Evolutionary conservation across 1,284 basidiomycete species (phyloP), one percentile per base, ranked within the genome.

Genomic region (Cryptococcus sp.): DNA sequence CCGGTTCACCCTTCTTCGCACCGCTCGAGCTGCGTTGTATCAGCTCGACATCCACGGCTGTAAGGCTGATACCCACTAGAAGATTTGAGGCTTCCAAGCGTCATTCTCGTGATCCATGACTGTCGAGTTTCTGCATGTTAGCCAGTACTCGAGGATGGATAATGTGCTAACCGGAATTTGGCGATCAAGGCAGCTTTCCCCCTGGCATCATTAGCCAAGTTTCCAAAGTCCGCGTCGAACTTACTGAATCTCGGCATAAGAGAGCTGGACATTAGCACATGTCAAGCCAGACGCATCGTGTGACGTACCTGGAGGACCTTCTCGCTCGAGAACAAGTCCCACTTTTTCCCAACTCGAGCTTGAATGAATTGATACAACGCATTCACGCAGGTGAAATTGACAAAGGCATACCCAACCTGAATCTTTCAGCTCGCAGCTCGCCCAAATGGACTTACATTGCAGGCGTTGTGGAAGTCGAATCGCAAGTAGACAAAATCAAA

Each of bases 401-500:
- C 69, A 47, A 72, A 72, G 7, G 68, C 70, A 51, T 72, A 72
- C 14, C 70, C 68, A 34, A 68, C 65, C 67, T 71, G 49, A 41
- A 10, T 36, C 18, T 24, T 35, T 3, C 7, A 35, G 9, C 21
- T 12, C 21, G 28, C 23, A 39, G 39, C 23, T 40, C 3, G 16
- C 33, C n/a, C 31, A 42, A 12, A 21, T 11, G 7, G 3, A 32
- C 67, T 62, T 39, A 71, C 71, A 45, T 74, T 74, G 53, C 71
- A 73, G 51, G 65, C 63, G 49, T 71, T 72, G 43, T 63, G 61
- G 53, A 72, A 74, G 53, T 74, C 72, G 48, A 72, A 73, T 2
- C 72, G 66, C 2, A 74, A 60, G 47, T 74, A 74, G 25, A 71
- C 66, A 56, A 74, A 74, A 53, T 73, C 71, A 43, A 68, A 69